phyloP scores from a whole-genome alignment of 2,329 filamentous ascomycete species.

The Cordyceps cateniannulata region DNA sequence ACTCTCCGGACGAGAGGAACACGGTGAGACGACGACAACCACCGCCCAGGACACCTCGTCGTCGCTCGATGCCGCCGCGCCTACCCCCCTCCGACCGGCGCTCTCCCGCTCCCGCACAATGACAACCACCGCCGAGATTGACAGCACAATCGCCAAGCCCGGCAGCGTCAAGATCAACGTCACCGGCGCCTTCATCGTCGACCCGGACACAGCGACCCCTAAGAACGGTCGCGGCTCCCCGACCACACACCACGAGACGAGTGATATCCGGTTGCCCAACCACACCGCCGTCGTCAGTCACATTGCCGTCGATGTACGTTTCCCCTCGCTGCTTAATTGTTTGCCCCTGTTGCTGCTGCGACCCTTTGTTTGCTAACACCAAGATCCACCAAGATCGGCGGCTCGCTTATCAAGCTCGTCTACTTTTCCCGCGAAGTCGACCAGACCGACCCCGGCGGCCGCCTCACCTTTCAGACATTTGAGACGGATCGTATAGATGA shows the following conservation, averaged over 20 bases:
- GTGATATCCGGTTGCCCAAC: conserved; percentile 92
- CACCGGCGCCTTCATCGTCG: conserved; percentile 91
- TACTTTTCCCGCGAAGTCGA: conserved; percentile 90
- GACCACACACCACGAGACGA: conserved; percentile 58
- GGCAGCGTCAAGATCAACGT: conserved; percentile 90
- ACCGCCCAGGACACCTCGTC: background rate
- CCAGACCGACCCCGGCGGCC: conserved; percentile 73
- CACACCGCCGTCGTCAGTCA: conserved; percentile 94
- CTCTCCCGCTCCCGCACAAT: conserved; percentile 19
- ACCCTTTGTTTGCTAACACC: background rate
- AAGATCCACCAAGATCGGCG: conserved; percentile 68
- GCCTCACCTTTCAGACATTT: conserved; percentile 92
- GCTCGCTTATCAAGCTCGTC: conserved; percentile 90
- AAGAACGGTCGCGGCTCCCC: conserved; percentile 41
- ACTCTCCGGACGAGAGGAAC: background rate
- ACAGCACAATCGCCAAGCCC: conserved; percentile 54
- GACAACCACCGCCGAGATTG: conserved; percentile 51
- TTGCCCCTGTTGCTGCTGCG: conserved; percentile 12
- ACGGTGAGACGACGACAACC: conserved; percentile 5
- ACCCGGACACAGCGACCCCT: conserved; percentile 60
- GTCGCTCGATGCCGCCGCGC: background rate
- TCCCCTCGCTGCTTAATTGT: conserved; percentile 12
- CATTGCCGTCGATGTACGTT: conserved; percentile 85
- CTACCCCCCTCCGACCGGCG: background rate
- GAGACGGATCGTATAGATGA: conserved; percentile 93